Conservation (phyloP, 768 basidiomycete species). For the Gautieria morchelliformis region DNA sequence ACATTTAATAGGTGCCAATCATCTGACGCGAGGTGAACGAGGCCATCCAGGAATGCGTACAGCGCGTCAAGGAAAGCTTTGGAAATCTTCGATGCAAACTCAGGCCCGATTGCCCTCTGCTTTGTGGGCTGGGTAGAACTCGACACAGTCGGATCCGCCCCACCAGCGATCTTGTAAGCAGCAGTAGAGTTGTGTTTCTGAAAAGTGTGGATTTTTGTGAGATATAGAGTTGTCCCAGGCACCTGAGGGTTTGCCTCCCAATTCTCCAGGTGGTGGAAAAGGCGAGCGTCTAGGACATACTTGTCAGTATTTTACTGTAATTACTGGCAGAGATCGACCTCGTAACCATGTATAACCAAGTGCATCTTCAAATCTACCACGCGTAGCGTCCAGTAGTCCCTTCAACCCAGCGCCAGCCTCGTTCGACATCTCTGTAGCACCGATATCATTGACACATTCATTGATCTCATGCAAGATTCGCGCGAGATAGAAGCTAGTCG, state of each 20-base stretch:
- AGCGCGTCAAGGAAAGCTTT: conserved; percentile 79
- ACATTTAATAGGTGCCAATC: conserved; percentile 41
- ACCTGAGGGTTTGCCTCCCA: conserved; percentile 63
- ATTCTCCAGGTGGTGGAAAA: conserved; percentile 79
- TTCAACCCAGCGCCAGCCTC: conserved; percentile 63
- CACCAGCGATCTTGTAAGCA: conserved; percentile 75
- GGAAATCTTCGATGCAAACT: conserved; percentile 65
- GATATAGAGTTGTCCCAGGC: conserved; percentile 61
- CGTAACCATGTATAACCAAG: conserved; percentile 72
- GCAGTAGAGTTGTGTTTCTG: conserved; percentile 68
- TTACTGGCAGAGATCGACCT: conserved; percentile 38
- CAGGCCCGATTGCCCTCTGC: conserved; percentile 51
- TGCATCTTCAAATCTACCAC: conserved; percentile 84
- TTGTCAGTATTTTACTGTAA: conserved; percentile 8
- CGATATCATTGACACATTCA: conserved; percentile 77
- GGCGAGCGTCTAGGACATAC: conserved; percentile 56
- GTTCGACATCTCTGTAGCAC: conserved; percentile 68
- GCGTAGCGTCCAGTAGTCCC: conserved; percentile 65
- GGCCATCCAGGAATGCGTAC: conserved; percentile 79
- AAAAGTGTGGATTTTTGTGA: conserved; percentile 70
- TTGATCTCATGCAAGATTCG: conserved; percentile 78
- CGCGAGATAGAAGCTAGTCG: conserved; percentile 70
- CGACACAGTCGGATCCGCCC: conserved; percentile 45
- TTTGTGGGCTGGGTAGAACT: conserved; percentile 42
- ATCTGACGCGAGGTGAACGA: conserved; percentile 69